Base-by-base conservation (phyloP, 2,329 filamentous ascomycete species). In the Fusarium denticulatum region DNA sequence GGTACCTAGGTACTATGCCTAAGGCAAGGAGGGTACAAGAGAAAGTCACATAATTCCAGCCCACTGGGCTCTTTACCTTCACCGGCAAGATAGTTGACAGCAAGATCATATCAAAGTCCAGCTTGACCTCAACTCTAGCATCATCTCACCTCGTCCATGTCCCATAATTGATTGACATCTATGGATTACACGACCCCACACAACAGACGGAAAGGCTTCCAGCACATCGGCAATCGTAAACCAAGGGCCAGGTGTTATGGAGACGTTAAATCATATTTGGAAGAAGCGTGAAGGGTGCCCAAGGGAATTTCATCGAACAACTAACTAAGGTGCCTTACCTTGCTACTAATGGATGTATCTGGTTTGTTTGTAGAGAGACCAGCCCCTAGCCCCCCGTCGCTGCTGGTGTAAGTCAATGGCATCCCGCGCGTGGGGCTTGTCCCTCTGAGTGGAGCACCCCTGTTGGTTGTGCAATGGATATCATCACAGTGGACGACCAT, bases 401-500 rank as follows among this genome's bases (percentile, higher is more conserved):
- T 50, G 13, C 28, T 60, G 49, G 60, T 66, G 22, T 56, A 67
- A 62, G 62, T 58, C 40, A 43, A 67, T 39, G n/a, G 59, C 39
- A 59, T 50, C 53, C 39, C 53, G 63, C 53, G 39, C 50, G 58
- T 67, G 69, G 69, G 69, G 67, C 45, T n/a, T 43, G 34, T 60
- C 70, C 59, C 56, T 63, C 55, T 22, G 18, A 46, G 60, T 69
- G 68, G 68, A 60, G 46, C 30, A 69, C 45, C 60, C 55, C 47
- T 72, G 57, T 61, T 53, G 61, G 60, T 61, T 50, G 64, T 67
- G 45, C 46, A 53, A 47, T 30, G 26, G 45, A 62, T 60, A 75
- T 73, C 72, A 62, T 75, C 72, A 75, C 72, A 68, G 55, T 59
- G 49, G 39, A 52, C 63, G 46, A 40, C n/a, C 56, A 53, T 37